Conservation (phyloP, 441 rosid genomes). For the Hypseocharis bilobata region DNA sequence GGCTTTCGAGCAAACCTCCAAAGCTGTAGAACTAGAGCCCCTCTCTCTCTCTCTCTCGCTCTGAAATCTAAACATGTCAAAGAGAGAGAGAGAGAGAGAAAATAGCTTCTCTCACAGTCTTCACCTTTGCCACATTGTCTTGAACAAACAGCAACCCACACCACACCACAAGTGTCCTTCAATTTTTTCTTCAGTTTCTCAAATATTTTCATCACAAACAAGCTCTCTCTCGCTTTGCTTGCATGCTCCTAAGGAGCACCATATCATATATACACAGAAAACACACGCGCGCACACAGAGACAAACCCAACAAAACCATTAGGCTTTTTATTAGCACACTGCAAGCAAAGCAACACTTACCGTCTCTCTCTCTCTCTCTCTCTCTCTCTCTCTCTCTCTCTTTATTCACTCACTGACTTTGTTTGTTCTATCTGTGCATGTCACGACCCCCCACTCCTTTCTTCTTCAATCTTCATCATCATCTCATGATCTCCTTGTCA, state of each 20-base stretch:
- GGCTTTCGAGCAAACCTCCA: too few relatives aligned
- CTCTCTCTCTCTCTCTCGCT: too few relatives aligned
- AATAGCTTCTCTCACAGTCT: too few relatives aligned
- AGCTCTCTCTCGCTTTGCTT: background rate
- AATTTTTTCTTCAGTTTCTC: background rate
- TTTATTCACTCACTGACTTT: background rate
- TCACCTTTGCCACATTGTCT: background rate
- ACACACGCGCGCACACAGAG: too few relatives aligned
- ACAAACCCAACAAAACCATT: too few relatives aligned
- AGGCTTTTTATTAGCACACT: too few relatives aligned
- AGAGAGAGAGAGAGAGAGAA: too few relatives aligned
- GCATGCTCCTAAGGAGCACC: background rate
- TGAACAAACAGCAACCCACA: background rate
- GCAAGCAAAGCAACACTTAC: background rate
- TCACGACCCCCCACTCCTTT: slow-evolving; percentile 19
- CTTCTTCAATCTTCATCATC: too few relatives aligned
- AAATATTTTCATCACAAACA: background rate
- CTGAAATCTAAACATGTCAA: too few relatives aligned
- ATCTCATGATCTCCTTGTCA: slow-evolving; percentile 22
- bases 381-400: background rate
- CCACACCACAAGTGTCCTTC: background rate
- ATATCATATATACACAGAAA: too few relatives aligned
- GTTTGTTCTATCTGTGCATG: slow-evolving; percentile 29
- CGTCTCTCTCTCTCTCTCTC: background rate
- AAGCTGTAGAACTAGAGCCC: too few relatives aligned